Evolutionary conservation across 139 green algal species (phyloP).

Genomic region (Chlamydomonas sp.): DNA sequence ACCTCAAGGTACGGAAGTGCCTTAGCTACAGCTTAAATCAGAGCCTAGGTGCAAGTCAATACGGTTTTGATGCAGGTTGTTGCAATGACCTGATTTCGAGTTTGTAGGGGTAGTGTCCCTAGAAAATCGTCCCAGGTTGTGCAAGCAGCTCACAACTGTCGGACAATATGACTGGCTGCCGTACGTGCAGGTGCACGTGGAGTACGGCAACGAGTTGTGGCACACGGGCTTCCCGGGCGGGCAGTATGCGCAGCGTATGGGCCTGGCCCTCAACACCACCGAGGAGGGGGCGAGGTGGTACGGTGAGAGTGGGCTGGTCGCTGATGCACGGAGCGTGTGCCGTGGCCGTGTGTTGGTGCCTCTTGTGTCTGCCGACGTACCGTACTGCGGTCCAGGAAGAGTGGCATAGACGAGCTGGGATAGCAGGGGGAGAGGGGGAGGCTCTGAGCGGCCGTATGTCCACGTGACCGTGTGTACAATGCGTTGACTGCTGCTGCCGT

Average conservation of each 20-base stretch:
- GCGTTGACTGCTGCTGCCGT: neutral
- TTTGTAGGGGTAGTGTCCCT: too few species aligned
- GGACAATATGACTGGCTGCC: too few species aligned
- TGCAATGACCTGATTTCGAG: too few species aligned
- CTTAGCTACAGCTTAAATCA: too few species aligned
- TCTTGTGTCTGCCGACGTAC: too few species aligned
- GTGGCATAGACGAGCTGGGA: neutral
- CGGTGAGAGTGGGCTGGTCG: neutral
- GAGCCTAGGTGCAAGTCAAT: too few species aligned
- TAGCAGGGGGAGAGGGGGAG: neutral
- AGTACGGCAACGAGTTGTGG: conserved; percentile 51
- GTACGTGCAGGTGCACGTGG: conserved; percentile 32
- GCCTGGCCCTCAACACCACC: conserved; percentile 20
- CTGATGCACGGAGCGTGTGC: too few species aligned
- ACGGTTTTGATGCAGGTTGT: too few species aligned
- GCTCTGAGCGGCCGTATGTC: neutral
- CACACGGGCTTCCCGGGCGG: conserved; percentile 48
- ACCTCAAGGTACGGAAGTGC: neutral
- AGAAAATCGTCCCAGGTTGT: too few species aligned
- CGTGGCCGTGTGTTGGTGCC: too few species aligned
- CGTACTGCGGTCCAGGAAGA: neutral
- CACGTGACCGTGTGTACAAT: neutral
- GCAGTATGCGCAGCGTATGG: conserved; percentile 36
- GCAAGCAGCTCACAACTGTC: too few species aligned
- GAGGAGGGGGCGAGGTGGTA: conserved; percentile 29